phyloP scores from a whole-genome alignment of 2,329 filamentous ascomycete species.

The Hortaea werneckii region DNA sequence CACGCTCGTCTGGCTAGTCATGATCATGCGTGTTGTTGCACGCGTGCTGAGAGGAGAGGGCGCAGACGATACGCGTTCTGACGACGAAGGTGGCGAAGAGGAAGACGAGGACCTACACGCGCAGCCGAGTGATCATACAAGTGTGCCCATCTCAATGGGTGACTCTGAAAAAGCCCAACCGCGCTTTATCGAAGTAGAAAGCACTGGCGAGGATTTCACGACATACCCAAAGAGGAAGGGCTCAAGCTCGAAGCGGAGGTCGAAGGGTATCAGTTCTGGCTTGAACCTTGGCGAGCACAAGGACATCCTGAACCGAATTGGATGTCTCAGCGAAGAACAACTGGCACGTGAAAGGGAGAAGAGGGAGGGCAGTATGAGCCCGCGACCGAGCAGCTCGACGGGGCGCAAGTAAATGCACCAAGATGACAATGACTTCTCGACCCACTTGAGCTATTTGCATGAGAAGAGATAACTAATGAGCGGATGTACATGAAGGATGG shows the following conservation, averaged over 20 bases:
- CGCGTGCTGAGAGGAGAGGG: conserved; percentile 65
- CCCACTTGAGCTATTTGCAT: too few relatives aligned
- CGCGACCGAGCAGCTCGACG: background rate
- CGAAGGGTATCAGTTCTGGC: conserved; percentile 42
- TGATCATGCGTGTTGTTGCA: conserved; percentile 76
- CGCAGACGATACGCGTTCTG: conserved; percentile 79
- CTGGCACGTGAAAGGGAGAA: conserved; percentile 23
- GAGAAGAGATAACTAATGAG: too few relatives aligned
- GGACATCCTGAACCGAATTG: conserved; percentile 70
- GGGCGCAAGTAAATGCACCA: background rate
- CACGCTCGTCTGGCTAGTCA: conserved; percentile 76
- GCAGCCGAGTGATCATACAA: conserved; percentile 11
- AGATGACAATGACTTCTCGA: too few relatives aligned
- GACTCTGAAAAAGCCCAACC: conserved; percentile 15
- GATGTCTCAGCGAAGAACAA: conserved; percentile 43
- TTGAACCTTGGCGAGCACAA: conserved; percentile 59
- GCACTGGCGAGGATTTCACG: conserved; percentile 59
- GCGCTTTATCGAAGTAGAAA: conserved; percentile 53
- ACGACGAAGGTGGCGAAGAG: conserved; percentile 66
- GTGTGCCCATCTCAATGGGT: conserved; percentile 2
- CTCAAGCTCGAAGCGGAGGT: conserved; percentile 36
- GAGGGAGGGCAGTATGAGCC: conserved; percentile 14
- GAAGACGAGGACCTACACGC: conserved; percentile 24
- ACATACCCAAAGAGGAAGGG: conserved; percentile 13
- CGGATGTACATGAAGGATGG: too few relatives aligned